Base-by-base conservation (phyloP, 257 asterid genomes). In the Ligustrum vulgare region DNA sequence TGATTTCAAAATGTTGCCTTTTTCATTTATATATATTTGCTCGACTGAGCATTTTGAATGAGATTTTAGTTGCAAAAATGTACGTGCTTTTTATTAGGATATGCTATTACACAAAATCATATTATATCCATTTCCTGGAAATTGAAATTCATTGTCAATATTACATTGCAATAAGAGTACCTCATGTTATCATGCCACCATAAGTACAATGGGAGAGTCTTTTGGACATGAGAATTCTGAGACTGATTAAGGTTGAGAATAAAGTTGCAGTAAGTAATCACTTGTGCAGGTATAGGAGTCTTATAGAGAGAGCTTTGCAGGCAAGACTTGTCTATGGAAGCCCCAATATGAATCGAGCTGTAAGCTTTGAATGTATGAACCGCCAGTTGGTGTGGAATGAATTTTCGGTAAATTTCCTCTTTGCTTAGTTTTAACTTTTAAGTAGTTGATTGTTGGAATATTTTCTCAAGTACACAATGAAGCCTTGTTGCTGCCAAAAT, bases 321-420 rank as follows among this genome's bases (percentile, higher is more conserved):
- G 99, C 99, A 74, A 89, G 99, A 78, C 45, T 94, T 74, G 99
- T 94, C 79, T 94, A 89, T 84, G 96, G 91, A 67, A 37, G 13
- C 45, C 9, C 45, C 9, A 37, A 37, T 37, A 37, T 37, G 91
- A 69, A 92, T 76, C 85, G 97, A 80, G 89, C 98, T 67, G 97
- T 94, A 77, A 94, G 98, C 97, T 92, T 94, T 47, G 98, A 94
- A 82, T 94, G 92, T 87, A 94, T 94, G 98, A 94, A 94, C 79
- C 91, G 97, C 45, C 98, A 94, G 84, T 85, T 92, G 89, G 97
- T 94, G 79, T 94, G 98, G 98, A 92, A 94, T 83, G 97, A 92
- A 80, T 37, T 37, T 8, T 37, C 45, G 45, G 45, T 37, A 37
- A 92, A 79, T 91, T 92, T 45, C 81, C 79, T 51, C 75, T 36